Evolutionary conservation across 805 yeast species (phyloP).

Genomic region (Candida hungchunana): DNA sequence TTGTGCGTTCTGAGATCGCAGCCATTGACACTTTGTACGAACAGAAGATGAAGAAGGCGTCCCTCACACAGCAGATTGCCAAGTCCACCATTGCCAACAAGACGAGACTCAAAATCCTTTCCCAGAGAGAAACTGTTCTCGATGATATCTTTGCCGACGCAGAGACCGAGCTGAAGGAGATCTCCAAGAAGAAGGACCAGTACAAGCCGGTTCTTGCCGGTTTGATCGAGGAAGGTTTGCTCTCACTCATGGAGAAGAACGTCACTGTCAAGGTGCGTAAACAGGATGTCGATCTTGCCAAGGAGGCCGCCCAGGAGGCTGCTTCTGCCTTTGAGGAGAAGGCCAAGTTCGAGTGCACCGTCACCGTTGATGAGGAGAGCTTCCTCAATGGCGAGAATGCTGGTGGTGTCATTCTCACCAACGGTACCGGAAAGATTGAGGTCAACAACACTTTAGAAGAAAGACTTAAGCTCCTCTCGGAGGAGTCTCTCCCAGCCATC

Average conservation of each 20-base stretch:
- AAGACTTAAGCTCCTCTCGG: constrained; percentile 77
- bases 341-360: constrained; percentile 52
- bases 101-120: constrained; percentile 85
- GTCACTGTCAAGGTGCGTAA: constrained; percentile 66
- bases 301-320: constrained; percentile 56
- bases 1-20: constrained; percentile 89
- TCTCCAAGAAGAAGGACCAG: constrained; percentile 49
- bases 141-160: constrained; percentile 72
- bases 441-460: constrained; percentile 93
- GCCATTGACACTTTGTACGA: constrained; percentile 80
- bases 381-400: constrained; percentile 61
- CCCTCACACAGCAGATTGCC: constrained; percentile 90
- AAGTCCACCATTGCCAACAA: constrained; percentile 95
- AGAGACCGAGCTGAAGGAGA: constrained; percentile 51
- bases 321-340: constrained; percentile 57
- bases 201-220: constrained; percentile 72
- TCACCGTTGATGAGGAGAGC: constrained; percentile 51
- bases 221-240: constrained; percentile 73
- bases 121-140: constrained; percentile 79
- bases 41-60: constrained; percentile 82
- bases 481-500: constrained; percentile 87
- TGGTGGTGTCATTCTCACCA: constrained; percentile 81
- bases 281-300: constrained; percentile 55
- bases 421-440: constrained; percentile 76
- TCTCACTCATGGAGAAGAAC: constrained; percentile 66